Evolutionary conservation across 2,329 filamentous ascomycete genomes (phyloP).

Genomic region (Verticillium isaacii): DNA sequence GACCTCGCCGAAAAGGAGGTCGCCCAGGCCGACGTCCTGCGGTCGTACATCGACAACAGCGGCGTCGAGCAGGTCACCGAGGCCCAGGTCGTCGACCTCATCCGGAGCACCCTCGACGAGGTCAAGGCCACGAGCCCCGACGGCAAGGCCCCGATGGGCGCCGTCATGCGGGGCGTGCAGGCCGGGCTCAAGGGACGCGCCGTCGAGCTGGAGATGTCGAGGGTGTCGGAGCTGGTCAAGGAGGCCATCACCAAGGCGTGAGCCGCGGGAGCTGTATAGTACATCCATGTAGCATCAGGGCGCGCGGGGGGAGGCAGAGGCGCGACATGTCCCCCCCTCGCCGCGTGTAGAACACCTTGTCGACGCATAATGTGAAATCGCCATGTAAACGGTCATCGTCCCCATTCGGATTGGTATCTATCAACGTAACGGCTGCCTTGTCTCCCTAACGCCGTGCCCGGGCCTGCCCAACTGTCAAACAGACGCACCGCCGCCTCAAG

Average conservation of each 20-base stretch:
- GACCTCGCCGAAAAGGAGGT: conserved; percentile 70
- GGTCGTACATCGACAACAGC: conserved; percentile 58
- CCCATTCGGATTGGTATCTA: not conserved
- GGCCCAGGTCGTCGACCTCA: conserved; percentile 52
- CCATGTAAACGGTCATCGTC: not conserved
- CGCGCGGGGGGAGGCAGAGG: not conserved
- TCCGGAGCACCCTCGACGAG: conserved; percentile 46
- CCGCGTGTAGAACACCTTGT: not conserved
- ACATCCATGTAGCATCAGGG: not conserved
- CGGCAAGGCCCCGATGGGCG: conserved; percentile 47
- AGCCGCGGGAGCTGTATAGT: not conserved
- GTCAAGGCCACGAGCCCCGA: conserved; percentile 40
- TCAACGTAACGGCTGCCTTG: not conserved
- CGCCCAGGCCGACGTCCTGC: conserved; percentile 58
- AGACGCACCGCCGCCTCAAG: not conserved
- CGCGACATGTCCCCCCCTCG: not conserved
- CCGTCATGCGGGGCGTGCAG: conserved; percentile 59
- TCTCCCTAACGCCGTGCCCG: not conserved
- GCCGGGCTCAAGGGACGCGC: conserved; percentile 56
- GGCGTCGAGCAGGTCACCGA: conserved; percentile 54
- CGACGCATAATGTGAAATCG: not conserved
- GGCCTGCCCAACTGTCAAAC: not conserved
- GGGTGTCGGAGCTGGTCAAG: conserved; percentile 59
- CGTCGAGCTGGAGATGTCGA: conserved; percentile 60
- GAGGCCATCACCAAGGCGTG: conserved; percentile 24